Evolutionary conservation across 106 monocot genomes (phyloP).

Genomic region (Apostasia ramifera): DNA sequence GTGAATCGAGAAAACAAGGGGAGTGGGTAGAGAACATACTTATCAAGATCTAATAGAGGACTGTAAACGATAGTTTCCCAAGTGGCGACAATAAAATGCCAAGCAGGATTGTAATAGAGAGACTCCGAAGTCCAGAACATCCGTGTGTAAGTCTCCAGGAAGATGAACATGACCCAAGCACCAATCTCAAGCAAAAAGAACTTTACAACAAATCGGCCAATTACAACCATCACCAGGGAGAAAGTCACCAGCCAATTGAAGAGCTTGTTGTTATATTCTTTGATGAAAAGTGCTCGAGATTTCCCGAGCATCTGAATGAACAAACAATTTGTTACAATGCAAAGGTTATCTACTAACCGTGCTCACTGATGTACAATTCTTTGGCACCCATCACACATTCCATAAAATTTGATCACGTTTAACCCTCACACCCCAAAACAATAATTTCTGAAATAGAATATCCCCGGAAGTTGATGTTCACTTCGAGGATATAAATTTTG

Average conservation of each 20-base stretch:
- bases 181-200: slow-evolving; percentile 83
- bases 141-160: slow-evolving; percentile 93
- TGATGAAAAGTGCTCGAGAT: slow-evolving; percentile 76
- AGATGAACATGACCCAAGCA: slow-evolving; percentile 94
- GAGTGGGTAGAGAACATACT: slow-evolving; percentile 23
- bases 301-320: slow-evolving; percentile 72
- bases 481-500: too few relatives aligned
- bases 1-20: neutral
- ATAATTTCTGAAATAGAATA: too few relatives aligned
- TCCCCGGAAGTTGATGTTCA: too few relatives aligned
- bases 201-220: slow-evolving; percentile 85
- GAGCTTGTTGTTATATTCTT: slow-evolving; percentile 85
- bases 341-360: too few relatives aligned
- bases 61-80: slow-evolving; percentile 96
- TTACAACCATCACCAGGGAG: slow-evolving; percentile 82
- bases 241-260: slow-evolving; percentile 97
- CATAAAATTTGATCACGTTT: too few relatives aligned
- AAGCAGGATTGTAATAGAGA: slow-evolving; percentile 84
- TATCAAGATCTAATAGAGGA: slow-evolving; percentile 90
- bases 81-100: slow-evolving; percentile 75
- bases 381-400: too few relatives aligned
- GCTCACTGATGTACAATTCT: too few relatives aligned
- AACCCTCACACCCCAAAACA: too few relatives aligned
- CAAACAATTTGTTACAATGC: too few relatives aligned
- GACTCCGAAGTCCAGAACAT: slow-evolving; percentile 98